Percentiles rank a stretch among this genome's conserved stretches.
phyloP scores from a whole-genome alignment of 306 rosid genomes.

The Cyamopsis tetragonoloba region DNA sequence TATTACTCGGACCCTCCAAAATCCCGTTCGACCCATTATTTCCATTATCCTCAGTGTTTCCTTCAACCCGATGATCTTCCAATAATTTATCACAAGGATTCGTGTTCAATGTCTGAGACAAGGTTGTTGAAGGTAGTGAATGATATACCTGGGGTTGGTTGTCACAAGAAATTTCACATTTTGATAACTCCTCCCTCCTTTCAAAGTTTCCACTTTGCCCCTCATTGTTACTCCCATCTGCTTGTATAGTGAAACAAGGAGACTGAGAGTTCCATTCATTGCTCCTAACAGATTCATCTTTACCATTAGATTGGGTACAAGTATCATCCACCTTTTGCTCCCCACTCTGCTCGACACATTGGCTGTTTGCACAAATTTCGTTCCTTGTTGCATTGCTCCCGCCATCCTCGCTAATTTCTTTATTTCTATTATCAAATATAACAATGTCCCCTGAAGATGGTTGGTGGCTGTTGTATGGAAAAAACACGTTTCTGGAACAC shows the following conservation, averaged over 20 bases:
- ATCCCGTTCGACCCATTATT: slow-evolving; percentile 40
- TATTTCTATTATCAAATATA: slow-evolving; percentile 27
- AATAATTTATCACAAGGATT: slow-evolving; percentile 26
- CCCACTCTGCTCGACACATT: slow-evolving; percentile 28
- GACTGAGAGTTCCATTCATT: slow-evolving; percentile 43
- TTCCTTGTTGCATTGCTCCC: slow-evolving; percentile 30
- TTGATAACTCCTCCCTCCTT: slow-evolving; percentile 37
- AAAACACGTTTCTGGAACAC: slow-evolving; percentile 28
- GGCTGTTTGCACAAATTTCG: slow-evolving; percentile 22
- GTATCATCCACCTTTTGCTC: slow-evolving; percentile 38
- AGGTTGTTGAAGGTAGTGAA: slow-evolving; percentile 40
- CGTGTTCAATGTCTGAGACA: slow-evolving; percentile 35
- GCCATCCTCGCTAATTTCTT: slow-evolving; percentile 33
- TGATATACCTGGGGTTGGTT: slow-evolving; percentile 35
- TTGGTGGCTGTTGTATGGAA: slow-evolving; percentile 28
- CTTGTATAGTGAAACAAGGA: slow-evolving; percentile 39
- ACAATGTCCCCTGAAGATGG: slow-evolving; percentile 20
- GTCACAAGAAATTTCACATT: slow-evolving; percentile 34
- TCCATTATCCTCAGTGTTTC: slow-evolving; percentile 36
- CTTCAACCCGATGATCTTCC: slow-evolving; percentile 39
- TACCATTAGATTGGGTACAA: slow-evolving; percentile 33
- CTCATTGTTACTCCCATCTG: slow-evolving; percentile 46
- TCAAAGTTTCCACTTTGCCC: slow-evolving; percentile 35
- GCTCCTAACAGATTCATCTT: slow-evolving; percentile 47
- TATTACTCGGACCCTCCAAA: slow-evolving; percentile 45